Evolutionary conservation across 2,329 filamentous ascomycete species (phyloP).

Genomic region (Colletotrichum simmondsii): DNA sequence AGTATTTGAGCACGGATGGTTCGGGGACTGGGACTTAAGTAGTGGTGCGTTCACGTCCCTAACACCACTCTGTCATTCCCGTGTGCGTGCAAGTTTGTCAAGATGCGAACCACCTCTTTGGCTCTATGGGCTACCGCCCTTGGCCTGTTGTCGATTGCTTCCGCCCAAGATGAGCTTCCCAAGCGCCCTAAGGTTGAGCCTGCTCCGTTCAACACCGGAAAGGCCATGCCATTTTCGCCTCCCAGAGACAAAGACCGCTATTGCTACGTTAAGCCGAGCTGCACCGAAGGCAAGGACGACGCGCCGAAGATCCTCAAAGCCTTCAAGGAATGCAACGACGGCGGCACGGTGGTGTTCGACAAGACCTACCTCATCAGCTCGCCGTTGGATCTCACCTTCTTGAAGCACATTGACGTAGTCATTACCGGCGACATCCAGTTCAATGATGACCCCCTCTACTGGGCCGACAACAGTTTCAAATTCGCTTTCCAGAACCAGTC

Average conservation of each 20-base stretch:
- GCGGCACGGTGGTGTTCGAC: constrained; percentile 70
- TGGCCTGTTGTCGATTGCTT: neutral
- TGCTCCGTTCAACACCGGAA: constrained; percentile 23
- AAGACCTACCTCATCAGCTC: constrained; percentile 71
- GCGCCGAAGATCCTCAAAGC: constrained; percentile 62
- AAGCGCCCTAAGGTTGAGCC: constrained; percentile 21
- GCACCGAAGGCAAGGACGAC: constrained; percentile 38
- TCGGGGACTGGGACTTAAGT: neutral
- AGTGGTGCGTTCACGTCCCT: neutral
- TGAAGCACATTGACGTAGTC: constrained; percentile 72
- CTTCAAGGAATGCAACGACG: constrained; percentile 69
- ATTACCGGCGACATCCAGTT: constrained; percentile 68
- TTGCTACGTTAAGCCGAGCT: constrained; percentile 33
- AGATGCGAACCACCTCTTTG: constrained; percentile 1
- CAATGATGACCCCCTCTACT: constrained; percentile 74
- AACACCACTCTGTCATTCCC: neutral
- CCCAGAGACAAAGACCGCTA: constrained; percentile 22
- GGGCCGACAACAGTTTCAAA: constrained; percentile 72
- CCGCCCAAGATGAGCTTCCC: neutral
- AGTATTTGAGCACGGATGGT: constrained; percentile 6
- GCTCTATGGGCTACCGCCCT: constrained; percentile 9
- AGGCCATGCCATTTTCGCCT: constrained; percentile 21
- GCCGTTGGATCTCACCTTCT: constrained; percentile 72
- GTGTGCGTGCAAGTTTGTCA: neutral
- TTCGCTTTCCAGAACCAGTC: constrained; percentile 75